Base-by-base conservation (phyloP, 2,329 filamentous ascomycete species). In the Diaporthe citriasiana region DNA sequence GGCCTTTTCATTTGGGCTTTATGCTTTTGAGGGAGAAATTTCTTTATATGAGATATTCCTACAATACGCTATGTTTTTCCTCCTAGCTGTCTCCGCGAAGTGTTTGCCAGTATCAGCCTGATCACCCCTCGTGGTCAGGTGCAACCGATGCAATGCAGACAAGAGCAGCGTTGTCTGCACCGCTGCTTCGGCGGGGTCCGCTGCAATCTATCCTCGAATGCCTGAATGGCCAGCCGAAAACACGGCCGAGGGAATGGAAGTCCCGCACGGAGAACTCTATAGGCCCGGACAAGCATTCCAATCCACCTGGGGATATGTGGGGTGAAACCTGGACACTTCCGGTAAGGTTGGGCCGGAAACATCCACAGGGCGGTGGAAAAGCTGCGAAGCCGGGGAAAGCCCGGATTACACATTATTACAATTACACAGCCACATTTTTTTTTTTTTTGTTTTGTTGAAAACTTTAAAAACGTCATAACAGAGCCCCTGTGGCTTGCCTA, bases 251-350 rank as follows among this genome's bases (percentile, higher is more conserved):
- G 60, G 42, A 19, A 17, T 50, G 27, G 27, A 35, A 66, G 8
- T 38, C 38, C 25, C 57, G 17, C 57, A 25, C 30, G 22, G 30
- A 66, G 60, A 51, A 40, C 45, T n/a, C 17, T 33, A 13, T 12
- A 40, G 33, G 45, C 30, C 45, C 63, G 63, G 45, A 51, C 63
- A 66, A 50, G 60, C 60, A 51, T 66, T 66, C 45, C 63, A 66
- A 38, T 38, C 63, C 63, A 38, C 63, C 45, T 66, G 63, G 63
- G 42, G 63, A 66, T 51, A 27, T 51, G 63, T 66, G 63, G 63
- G 45, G 63, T 66, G 63, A 66, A 27, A 19, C 30, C 45, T 51
- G 63, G 9, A 51, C 63, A 51, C 30, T 66, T 51, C n/a, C 63
- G 63, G 45, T 51, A 51, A 51, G 45, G 45, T 51, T 51, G 42